These are phyloP conservation scores for Tilletiopsis washingtonensis DNA, from an alignment of 1,284 basidiomycete species.

Conservation along the genomic window DNA sequence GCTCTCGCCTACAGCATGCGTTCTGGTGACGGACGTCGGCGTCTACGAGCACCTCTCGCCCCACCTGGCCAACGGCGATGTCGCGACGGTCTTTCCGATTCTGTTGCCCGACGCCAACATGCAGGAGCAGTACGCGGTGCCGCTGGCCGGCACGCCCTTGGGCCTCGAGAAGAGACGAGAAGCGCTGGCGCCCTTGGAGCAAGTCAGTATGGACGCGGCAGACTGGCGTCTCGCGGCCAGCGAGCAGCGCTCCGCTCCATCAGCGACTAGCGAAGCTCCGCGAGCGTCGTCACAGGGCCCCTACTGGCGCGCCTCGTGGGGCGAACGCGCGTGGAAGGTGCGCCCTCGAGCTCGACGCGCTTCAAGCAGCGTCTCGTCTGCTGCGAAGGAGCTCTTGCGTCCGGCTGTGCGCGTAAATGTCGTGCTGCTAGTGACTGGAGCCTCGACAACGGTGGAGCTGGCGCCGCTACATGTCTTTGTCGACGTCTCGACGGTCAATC, in stretches of 20 bases:
- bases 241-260: not conserved
- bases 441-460: no score
- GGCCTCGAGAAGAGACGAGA: not conserved
- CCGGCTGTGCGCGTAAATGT: no score
- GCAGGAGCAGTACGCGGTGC: constrained; percentile 3
- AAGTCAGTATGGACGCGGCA: constrained; percentile 15
- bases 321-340: constrained; percentile 30
- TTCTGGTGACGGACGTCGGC: constrained; percentile 12
- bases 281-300: no score
- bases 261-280: no score
- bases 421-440: no score
- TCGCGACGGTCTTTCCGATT: constrained; percentile 13
- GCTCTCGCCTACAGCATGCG: no score
- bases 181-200: constrained; percentile 5
- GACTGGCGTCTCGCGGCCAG: constrained; percentile 16
- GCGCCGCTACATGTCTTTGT: constrained; percentile 26
- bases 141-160: not conserved
- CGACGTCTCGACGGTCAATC: constrained; percentile 21
- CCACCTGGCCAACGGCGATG: constrained; percentile 3
- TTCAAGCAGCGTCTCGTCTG: no score
- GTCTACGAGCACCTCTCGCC: constrained; percentile 19
- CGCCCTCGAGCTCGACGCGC: constrained; percentile 1
- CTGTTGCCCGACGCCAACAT: constrained; percentile 17
- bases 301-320: constrained; percentile 15
- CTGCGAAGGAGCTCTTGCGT: no score